Evolutionary conservation across 176 grass and related monocot species (phyloP).

Genomic region (Aegilops umbellulata): DNA sequence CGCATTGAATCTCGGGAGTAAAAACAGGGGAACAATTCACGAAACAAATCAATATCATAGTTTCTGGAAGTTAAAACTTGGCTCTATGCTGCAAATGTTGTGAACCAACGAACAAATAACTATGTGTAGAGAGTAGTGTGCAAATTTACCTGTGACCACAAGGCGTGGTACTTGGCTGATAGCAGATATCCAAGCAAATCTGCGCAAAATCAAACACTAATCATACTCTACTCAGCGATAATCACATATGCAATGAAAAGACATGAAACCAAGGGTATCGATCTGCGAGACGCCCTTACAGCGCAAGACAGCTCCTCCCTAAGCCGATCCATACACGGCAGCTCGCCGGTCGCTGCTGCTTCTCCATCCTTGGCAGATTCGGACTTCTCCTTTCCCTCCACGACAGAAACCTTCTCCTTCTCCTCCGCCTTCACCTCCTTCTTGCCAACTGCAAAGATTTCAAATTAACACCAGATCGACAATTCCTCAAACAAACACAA

Average conservation of each 20-base stretch:
- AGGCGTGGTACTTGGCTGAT: constrained; percentile 71
- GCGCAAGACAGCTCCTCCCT: constrained; percentile 92
- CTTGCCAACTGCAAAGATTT: not conserved
- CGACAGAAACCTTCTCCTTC: constrained; percentile 8
- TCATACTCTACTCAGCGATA: not conserved
- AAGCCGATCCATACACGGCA: constrained; percentile 77
- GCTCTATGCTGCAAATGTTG: too few species aligned
- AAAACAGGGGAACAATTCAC: not conserved
- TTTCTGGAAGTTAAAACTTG: not conserved
- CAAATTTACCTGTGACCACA: constrained; percentile 73
- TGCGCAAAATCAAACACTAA: constrained; percentile 24
- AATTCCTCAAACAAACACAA: not conserved
- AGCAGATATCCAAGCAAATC: constrained; percentile 97
- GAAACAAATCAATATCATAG: not conserved
- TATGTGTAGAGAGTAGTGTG: too few species aligned
- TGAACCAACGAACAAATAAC: too few species aligned
- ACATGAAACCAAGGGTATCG: not conserved
- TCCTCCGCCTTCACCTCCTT: constrained; percentile 13
- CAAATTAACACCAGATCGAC: not conserved
- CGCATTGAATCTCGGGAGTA: not conserved
- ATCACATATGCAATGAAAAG: not conserved
- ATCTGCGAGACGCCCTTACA: constrained; percentile 32
- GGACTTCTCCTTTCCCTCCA: constrained; percentile 24
- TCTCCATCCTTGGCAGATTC: constrained; percentile 8
- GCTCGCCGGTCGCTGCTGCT: not conserved